Conservation (phyloP, 495 filamentous ascomycete genomes). For the Hypoxylon cercidicola region DNA sequence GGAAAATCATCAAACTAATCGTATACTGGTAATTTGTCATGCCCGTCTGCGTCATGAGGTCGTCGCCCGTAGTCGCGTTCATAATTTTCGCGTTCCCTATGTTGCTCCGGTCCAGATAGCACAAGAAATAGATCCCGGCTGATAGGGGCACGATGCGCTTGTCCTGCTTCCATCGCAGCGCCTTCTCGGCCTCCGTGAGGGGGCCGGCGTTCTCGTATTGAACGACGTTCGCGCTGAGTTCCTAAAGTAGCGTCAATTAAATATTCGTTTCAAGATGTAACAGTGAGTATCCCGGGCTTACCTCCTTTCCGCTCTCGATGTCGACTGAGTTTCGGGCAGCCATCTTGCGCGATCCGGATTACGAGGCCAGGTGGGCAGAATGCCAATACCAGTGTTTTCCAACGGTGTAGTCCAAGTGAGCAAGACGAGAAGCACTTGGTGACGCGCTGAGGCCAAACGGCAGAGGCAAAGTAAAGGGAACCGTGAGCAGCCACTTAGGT, state of each 20-base stretch:
- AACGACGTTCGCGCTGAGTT: slow-evolving; percentile 15
- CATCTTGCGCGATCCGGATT: slow-evolving; percentile 14
- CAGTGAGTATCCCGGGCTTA: not conserved
- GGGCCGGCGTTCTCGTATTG: slow-evolving; percentile 29
- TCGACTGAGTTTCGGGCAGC: slow-evolving; percentile 26
- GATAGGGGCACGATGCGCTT: slow-evolving; percentile 62
- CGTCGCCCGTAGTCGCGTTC: slow-evolving; percentile 60
- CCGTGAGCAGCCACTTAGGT: not conserved
- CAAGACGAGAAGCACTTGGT: not conserved
- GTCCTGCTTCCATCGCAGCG: slow-evolving; percentile 70
- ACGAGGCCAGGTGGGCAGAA: slow-evolving; percentile 1
- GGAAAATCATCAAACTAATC: slow-evolving; percentile 68
- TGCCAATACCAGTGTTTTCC: slow-evolving; percentile 10
- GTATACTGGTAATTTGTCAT: slow-evolving; percentile 77
- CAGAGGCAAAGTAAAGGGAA: not conserved
- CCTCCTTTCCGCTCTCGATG: slow-evolving; percentile 33
- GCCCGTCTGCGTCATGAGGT: slow-evolving; percentile 66
- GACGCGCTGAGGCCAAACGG: not conserved
- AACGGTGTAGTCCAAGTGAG: not conserved
- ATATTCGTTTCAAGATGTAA: not conserved
- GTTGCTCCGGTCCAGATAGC: slow-evolving; percentile 61
- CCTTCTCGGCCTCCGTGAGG: slow-evolving; percentile 47
- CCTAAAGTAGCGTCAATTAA: slow-evolving; percentile 7
- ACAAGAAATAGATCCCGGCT: slow-evolving; percentile 64
- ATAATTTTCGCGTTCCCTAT: slow-evolving; percentile 54